A percentile compares a stretch with the other conserved stretches of the same genome.
Evolutionary conservation across 2,329 filamentous ascomycete genomes (phyloP).

Genomic region (Verticillium nubilum): DNA sequence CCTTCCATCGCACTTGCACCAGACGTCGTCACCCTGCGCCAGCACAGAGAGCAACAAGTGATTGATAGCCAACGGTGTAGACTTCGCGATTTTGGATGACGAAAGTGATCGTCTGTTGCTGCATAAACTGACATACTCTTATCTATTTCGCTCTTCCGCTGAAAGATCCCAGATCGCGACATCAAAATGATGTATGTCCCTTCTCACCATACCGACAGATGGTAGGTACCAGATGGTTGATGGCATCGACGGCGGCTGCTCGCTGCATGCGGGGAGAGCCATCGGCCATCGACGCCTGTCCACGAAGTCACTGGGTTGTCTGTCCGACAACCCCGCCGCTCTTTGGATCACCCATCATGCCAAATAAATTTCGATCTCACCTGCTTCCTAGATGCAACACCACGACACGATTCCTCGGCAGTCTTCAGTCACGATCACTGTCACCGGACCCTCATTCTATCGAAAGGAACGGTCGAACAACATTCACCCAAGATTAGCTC

Average conservation of each 20-base stretch:
- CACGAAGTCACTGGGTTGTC: no score
- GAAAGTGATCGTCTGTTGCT: background rate
- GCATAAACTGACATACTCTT: background rate
- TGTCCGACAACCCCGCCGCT: no score
- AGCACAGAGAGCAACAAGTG: background rate
- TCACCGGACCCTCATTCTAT: background rate
- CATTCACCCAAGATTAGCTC: background rate
- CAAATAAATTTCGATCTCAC: background rate
- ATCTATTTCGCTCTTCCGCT: background rate
- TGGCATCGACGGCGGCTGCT: no score
- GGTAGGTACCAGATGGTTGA: no score
- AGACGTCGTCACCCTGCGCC: background rate
- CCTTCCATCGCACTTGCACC: background rate
- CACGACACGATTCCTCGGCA: background rate
- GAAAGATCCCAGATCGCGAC: background rate
- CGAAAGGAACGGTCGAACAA: background rate
- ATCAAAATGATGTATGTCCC: background rate
- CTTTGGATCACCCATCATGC: background rate
- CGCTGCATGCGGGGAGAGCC: background rate
- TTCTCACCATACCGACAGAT: no score
- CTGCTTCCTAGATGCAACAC: background rate
- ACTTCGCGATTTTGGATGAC: background rate
- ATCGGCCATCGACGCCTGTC: no score
- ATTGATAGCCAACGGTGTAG: background rate
- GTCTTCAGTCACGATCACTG: background rate